Base-by-base conservation (phyloP, 768 basidiomycete species). In the Leccinum arenicola region DNA sequence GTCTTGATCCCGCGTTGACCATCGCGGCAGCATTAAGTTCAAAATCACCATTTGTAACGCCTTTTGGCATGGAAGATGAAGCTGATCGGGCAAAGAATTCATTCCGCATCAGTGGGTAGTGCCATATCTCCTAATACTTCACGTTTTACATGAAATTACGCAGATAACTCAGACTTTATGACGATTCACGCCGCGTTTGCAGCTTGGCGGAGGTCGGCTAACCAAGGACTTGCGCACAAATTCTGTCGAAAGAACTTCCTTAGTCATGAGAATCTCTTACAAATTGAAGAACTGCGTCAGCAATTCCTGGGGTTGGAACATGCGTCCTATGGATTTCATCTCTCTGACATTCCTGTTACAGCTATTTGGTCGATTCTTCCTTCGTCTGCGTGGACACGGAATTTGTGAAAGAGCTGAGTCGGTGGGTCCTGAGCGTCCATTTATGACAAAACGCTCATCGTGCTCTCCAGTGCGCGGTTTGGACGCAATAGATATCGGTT, bases 241-340 rank as follows among this genome's bases (percentile, higher is more conserved):
- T 95, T 95, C 69, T 95, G 93, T 73, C 82, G 85, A 65, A 77
- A 75, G 50, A 91, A 91, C 68, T 95, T 84, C 64, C 77, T 96
- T 36, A 94, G 91, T 62, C 85, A 93, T 64, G 93, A 93, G 87
- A 98, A 94, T 69, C 77, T 99, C 52, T 88, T 93, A 74, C 94
- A 97, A 74, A 96, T 99, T 31, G 96, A 98, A 72, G 96, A 98
- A 68, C 81, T 98, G 36, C 86, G 95, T 29, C 93, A 95, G 68
- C 96, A 99, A 70, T 84, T 93, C 61, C 76, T 93, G 56, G 85
- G 87, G 80, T 91, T 66, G 62, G 73, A 38, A 29, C 19, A 14
- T 29, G 56, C 21, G 19, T 55, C n/a, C 23, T 68, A 36, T 54
- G 19, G 21, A 19, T n/a, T 45, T 59, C 25, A 23, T 25, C 10